A percentile compares a stretch with the other conserved stretches of the same genome.
These are phyloP conservation scores for Leccinellum albellum DNA, from an alignment of 768 basidiomycete species.

Conservation along the genomic window DNA sequence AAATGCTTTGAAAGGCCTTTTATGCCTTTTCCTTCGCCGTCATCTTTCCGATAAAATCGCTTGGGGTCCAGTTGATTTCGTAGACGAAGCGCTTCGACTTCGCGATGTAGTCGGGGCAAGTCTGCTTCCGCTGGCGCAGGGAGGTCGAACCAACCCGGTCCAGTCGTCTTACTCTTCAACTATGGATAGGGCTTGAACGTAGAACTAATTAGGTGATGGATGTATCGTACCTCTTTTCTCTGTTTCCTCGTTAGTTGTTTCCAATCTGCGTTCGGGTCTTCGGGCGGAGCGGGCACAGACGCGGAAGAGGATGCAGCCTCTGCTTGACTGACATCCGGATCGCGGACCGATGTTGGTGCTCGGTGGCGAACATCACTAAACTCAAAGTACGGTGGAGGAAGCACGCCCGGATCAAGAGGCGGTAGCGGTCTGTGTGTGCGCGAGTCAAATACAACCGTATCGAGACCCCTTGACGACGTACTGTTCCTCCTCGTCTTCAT, in stretches of 20 bases:
- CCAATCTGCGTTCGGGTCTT: slow-evolving; percentile 59
- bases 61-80: slow-evolving; percentile 90
- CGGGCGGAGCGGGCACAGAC: slow-evolving; percentile 55
- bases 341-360: slow-evolving; percentile 47
- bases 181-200: slow-evolving; percentile 24
- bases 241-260: slow-evolving; percentile 69
- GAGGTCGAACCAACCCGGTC: slow-evolving; percentile 83
- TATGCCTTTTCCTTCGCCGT: slow-evolving; percentile 79
- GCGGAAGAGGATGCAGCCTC: slow-evolving; percentile 49
- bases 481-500: slow-evolving; percentile 28
- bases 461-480: slow-evolving; percentile 31
- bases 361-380: slow-evolving; percentile 42
- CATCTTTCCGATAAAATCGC: slow-evolving; percentile 84
- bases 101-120: slow-evolving; percentile 72
- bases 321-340: slow-evolving; percentile 57
- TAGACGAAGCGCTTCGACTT: slow-evolving; percentile 83
- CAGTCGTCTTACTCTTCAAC: slow-evolving; percentile 71
- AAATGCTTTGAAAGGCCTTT: slow-evolving; percentile 87
- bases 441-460: background rate
- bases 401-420: slow-evolving; percentile 56
- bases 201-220: background rate
- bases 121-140: slow-evolving; percentile 80
- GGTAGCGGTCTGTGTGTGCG: slow-evolving; percentile 49
- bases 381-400: slow-evolving; percentile 64
- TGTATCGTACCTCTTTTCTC: slow-evolving; percentile 58